A percentile compares a stretch with the other conserved stretches of the same genome.
Evolutionary conservation across 441 rosid species (phyloP).

Genomic region (Oxalis stricta): DNA sequence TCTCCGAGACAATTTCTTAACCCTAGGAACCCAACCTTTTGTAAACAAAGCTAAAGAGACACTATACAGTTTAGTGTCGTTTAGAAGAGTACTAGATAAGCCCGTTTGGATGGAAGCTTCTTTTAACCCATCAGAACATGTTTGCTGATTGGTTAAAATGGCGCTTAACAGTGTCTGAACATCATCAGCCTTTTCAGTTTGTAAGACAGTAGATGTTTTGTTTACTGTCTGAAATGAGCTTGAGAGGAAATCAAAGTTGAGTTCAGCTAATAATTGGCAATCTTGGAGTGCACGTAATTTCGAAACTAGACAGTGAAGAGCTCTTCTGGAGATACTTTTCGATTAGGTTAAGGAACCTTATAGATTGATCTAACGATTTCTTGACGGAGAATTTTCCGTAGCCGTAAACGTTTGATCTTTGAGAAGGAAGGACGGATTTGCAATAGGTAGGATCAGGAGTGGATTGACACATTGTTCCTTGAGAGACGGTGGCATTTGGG

Average conservation of each 20-base stretch:
- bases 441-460: constrained; percentile 67
- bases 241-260: constrained; percentile 44
- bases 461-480: constrained; percentile 32
- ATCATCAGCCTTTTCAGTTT: constrained; percentile 38
- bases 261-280: constrained; percentile 39
- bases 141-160: constrained; percentile 41
- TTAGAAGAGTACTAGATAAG: constrained; percentile 33
- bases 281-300: constrained; percentile 62
- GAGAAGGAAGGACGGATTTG: constrained; percentile 42
- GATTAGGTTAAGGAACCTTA: constrained; percentile 31
- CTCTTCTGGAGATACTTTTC: constrained; percentile 29
- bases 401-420: constrained; percentile 24
- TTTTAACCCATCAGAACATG: constrained; percentile 46
- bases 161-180: constrained; percentile 47
- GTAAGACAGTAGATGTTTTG: constrained; percentile 16
- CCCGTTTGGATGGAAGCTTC: constrained; percentile 30
- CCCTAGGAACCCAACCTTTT: constrained; percentile 50
- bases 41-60: constrained; percentile 63
- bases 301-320: constrained; percentile 21
- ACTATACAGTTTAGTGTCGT: constrained; percentile 63
- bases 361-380: constrained; percentile 48
- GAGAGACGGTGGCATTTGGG: no score
- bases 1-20: constrained; percentile 13
- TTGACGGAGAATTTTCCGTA: constrained; percentile 49
- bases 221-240: constrained; percentile 32